Evolutionary conservation across 2,329 filamentous ascomycete species (phyloP).

Genomic region (Exserohilum rostratum): DNA sequence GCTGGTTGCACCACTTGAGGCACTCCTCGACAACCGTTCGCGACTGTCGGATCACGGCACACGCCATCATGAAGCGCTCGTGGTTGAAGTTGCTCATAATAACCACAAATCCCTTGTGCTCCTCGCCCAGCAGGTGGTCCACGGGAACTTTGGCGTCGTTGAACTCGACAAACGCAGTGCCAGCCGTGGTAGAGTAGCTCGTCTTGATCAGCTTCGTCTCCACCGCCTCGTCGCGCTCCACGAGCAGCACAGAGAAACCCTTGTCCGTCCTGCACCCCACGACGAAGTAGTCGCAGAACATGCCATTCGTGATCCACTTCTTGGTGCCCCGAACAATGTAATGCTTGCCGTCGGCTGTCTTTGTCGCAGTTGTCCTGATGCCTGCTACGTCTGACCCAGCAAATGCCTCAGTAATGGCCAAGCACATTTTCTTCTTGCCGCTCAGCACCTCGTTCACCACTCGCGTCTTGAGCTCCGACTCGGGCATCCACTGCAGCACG

Average conservation of each 20-base stretch:
- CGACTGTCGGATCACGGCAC: constrained; percentile 67
- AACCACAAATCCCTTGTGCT: constrained; percentile 85
- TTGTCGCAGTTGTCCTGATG: constrained; percentile 72
- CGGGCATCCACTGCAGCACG: constrained; percentile 76
- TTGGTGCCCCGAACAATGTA: constrained; percentile 73
- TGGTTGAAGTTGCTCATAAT: constrained; percentile 91
- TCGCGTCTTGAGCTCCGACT: constrained; percentile 68
- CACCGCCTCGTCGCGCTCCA: constrained; percentile 74
- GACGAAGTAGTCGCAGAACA: constrained; percentile 83
- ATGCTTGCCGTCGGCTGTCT: constrained; percentile 48
- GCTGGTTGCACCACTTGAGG: constrained; percentile 87
- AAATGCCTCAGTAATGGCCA: constrained; percentile 89
- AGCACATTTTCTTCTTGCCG: constrained; percentile 85
- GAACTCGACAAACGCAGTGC: constrained; percentile 79
- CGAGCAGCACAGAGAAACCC: constrained; percentile 77
- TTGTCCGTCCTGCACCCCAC: constrained; percentile 79
- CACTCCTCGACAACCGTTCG: constrained; percentile 80
- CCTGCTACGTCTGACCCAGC: constrained; percentile 83
- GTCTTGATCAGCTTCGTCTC: constrained; percentile 82
- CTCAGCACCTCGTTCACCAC: constrained; percentile 75
- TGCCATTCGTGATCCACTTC: constrained; percentile 87
- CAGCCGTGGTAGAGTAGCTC: constrained; percentile 78
- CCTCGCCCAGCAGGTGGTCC: constrained; percentile 76
- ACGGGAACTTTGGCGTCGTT: constrained; percentile 86
- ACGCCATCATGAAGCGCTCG: constrained; percentile 78